Evolutionary conservation across 148 eudicot species (phyloP).

Genomic region (Pharnaceum exiguum): DNA sequence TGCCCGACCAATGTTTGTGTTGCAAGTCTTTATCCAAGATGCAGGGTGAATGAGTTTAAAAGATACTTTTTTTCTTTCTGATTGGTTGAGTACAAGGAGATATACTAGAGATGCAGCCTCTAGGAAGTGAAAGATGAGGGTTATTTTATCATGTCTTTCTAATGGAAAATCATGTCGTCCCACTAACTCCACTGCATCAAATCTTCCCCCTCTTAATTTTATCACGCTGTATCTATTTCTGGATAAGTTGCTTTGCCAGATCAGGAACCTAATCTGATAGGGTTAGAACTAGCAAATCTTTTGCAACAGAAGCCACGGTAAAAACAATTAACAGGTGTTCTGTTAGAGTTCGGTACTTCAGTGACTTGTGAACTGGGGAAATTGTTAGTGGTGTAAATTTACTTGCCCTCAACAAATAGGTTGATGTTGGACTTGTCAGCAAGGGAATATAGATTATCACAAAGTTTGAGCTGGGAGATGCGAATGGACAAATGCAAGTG

Average conservation of each 20-base stretch:
- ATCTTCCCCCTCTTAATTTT: neutral
- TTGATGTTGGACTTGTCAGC: slow-evolving; percentile 16
- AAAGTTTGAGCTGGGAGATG: neutral
- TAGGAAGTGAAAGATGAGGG: neutral
- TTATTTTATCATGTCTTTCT: too few species aligned
- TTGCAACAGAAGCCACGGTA: neutral
- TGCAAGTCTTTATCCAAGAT: neutral
- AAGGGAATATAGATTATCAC: slow-evolving; percentile 6
- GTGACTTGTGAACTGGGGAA: slow-evolving; percentile 10
- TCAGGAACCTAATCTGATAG: slow-evolving; percentile 2
- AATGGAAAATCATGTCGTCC: slow-evolving; percentile 14
- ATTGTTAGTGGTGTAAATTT: slow-evolving; percentile 18
- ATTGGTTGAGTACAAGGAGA: neutral
- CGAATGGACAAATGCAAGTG: slow-evolving; percentile 20
- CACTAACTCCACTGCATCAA: slow-evolving; percentile 8
- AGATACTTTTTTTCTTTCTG: neutral
- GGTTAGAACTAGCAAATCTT: neutral
- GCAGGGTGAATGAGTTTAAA: neutral
- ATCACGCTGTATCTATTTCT: slow-evolving; percentile 8
- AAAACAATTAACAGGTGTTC: neutral
- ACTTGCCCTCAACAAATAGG: slow-evolving; percentile 14
- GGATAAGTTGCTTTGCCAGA: slow-evolving; percentile 7
- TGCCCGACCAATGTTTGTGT: slow-evolving; percentile 13
- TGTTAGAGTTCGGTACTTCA: neutral
- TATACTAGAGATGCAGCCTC: neutral